These are phyloP conservation scores for Leucosporidium scottii DNA, from an alignment of 768 basidiomycete species.

Conservation along the genomic window DNA sequence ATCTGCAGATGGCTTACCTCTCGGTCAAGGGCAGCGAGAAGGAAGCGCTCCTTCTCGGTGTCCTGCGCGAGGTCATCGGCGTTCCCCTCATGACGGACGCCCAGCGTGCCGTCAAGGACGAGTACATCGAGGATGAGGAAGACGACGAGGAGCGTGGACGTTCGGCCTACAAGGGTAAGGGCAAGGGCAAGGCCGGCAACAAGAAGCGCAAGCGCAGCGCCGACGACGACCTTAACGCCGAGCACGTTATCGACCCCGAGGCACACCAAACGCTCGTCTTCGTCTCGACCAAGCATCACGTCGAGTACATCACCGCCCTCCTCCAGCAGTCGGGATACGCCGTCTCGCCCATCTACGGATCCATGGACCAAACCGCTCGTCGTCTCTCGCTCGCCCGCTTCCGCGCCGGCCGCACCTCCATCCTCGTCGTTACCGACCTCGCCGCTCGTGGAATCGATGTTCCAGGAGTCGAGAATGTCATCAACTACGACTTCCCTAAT, in stretches of 20 bases:
- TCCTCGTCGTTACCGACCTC: constrained; percentile 95
- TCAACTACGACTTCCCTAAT: constrained; percentile 97
- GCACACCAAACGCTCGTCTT: constrained; percentile 92
- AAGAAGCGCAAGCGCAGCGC: constrained; percentile 49
- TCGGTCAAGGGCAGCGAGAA: constrained; percentile 87
- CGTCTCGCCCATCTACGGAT: constrained; percentile 89
- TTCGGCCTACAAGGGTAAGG: constrained; percentile 37
- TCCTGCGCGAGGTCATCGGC: constrained; percentile 79
- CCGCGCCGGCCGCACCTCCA: constrained; percentile 64
- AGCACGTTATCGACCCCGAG: constrained; percentile 45
- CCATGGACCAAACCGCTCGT: constrained; percentile 85
- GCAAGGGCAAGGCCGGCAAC: constrained; percentile 28
- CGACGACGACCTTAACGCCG: constrained; percentile 9
- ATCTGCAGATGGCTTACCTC: constrained; percentile 91
- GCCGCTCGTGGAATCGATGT: constrained; percentile 98
- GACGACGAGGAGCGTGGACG: constrained; percentile 40
- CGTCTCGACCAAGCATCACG: constrained; percentile 94
- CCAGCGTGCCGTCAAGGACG: constrained; percentile 21
- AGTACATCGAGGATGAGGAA: constrained; percentile 32
- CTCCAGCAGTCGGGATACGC: constrained; percentile 75
- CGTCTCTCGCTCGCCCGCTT: constrained; percentile 86
- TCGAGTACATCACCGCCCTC: constrained; percentile 80
- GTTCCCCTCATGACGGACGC: constrained; percentile 53
- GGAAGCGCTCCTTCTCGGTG: constrained; percentile 75
- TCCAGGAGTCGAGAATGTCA: constrained; percentile 87